These are phyloP conservation scores for Myxozyma neglecta DNA, from an alignment of 805 yeast genomes.

Conservation along the genomic window DNA sequence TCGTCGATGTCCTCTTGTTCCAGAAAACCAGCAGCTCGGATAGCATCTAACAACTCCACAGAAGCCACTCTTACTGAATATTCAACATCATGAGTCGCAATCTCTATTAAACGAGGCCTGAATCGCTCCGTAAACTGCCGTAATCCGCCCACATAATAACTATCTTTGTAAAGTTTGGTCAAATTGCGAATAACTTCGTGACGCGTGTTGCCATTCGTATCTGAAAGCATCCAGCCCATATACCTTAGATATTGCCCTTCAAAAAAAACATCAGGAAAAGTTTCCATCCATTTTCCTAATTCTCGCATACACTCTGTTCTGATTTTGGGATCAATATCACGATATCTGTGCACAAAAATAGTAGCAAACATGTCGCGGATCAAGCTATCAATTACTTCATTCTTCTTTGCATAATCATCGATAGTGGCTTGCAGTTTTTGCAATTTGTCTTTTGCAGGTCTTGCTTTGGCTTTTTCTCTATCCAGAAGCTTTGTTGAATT, in stretches of 20 bases:
- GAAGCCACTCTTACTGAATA: constrained; percentile 54
- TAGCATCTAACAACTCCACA: constrained; percentile 54
- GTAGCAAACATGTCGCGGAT: constrained; percentile 66
- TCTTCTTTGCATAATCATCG: constrained; percentile 51
- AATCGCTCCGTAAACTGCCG: constrained; percentile 78
- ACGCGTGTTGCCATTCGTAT: constrained; percentile 60
- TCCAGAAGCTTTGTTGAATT: constrained; percentile 44
- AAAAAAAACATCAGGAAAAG: constrained; percentile 67
- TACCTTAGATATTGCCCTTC: constrained; percentile 70
- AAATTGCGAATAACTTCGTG: constrained; percentile 61
- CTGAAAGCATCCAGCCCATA: constrained; percentile 85
- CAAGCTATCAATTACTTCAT: constrained; percentile 54
- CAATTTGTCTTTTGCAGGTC: constrained; percentile 37
- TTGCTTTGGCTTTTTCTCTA: constrained; percentile 40
- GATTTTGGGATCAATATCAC: constrained; percentile 72
- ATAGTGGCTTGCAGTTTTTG: constrained; percentile 46
- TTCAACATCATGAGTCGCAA: constrained; percentile 59
- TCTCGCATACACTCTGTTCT: constrained; percentile 66
- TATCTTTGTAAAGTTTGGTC: constrained; percentile 49
- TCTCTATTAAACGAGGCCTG: constrained; percentile 62
- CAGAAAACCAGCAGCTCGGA: constrained; percentile 61
- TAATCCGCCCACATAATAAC: constrained; percentile 57
- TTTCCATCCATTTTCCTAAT: constrained; percentile 71
- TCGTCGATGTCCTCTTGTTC: constrained; percentile 56
- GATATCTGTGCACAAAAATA: constrained; percentile 71